A percentile compares a stretch with the other conserved stretches of the same genome.
Evolutionary conservation across 2,329 filamentous ascomycete genomes (phyloP).

Genomic region (Aspergillus sp.): DNA sequence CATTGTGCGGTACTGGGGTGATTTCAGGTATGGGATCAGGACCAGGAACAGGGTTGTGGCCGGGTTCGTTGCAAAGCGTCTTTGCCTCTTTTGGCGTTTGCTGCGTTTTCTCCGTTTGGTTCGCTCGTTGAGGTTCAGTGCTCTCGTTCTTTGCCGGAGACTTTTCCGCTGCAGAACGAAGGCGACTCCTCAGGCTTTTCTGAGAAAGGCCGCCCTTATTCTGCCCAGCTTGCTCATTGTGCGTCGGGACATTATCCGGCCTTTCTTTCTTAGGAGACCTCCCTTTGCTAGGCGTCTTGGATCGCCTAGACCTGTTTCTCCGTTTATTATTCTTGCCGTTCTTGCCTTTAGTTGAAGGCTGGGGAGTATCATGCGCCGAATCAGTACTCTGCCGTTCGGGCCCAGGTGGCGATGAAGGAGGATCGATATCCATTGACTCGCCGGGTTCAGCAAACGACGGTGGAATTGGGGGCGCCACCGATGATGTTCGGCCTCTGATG

Average conservation of each 20-base stretch:
- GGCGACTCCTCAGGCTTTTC: slow-evolving; percentile 13
- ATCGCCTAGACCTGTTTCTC: slow-evolving; percentile 16
- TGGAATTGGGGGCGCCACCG: slow-evolving; percentile 28
- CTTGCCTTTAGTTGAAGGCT: slow-evolving; percentile 8
- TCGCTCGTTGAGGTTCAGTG: background rate
- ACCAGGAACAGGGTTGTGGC: background rate
- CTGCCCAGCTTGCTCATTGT: background rate
- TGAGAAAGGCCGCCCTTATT: background rate
- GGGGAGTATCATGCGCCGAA: slow-evolving; percentile 14
- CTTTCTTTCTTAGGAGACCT: slow-evolving; percentile 7
- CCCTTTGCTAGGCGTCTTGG: slow-evolving; percentile 1
- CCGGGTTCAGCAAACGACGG: slow-evolving; percentile 35
- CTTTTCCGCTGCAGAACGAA: slow-evolving; percentile 27
- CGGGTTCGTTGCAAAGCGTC: background rate
- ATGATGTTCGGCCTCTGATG: slow-evolving; percentile 34
- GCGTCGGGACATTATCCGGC: background rate
- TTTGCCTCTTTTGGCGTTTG: slow-evolving; percentile 1
- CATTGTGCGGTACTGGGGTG: background rate
- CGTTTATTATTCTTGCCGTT: slow-evolving; percentile 15
- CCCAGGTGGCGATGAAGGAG: slow-evolving; percentile 39
- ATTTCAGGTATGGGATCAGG: background rate
- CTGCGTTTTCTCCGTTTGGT: background rate
- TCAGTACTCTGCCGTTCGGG: slow-evolving; percentile 24
- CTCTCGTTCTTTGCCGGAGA: slow-evolving; percentile 6
- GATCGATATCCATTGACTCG: slow-evolving; percentile 26